phyloP scores from a whole-genome alignment of 2,329 filamentous ascomycete species.

The Daldinia sp. region DNA sequence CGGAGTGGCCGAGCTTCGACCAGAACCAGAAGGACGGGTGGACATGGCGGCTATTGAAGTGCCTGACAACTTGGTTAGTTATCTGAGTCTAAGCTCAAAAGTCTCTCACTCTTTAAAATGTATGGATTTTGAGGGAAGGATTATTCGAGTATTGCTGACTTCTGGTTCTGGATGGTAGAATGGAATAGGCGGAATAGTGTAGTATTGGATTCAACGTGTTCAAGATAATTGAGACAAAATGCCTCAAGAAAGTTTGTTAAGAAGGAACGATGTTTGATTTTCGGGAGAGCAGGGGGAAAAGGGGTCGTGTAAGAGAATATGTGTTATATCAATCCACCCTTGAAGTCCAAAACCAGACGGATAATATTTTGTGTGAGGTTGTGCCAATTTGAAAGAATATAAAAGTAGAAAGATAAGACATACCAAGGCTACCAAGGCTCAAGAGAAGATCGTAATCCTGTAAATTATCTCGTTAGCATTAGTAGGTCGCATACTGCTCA shows the following conservation, averaged over 20 bases:
- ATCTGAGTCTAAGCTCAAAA: background rate
- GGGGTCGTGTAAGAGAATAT: too few relatives aligned
- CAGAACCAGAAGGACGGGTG: slow-evolving; percentile 20
- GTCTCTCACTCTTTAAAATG: background rate
- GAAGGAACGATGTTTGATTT: too few relatives aligned
- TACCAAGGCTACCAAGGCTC: background rate
- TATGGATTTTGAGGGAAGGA: background rate
- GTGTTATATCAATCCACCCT: too few relatives aligned
- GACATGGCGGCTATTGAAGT: slow-evolving; percentile 25
- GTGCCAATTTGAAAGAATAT: background rate
- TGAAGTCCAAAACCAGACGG: background rate
- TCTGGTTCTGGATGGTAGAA: background rate
- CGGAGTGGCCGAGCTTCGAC: slow-evolving; percentile 19
- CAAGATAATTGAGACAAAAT: background rate
- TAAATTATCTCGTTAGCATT: background rate
- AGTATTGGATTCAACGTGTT: background rate
- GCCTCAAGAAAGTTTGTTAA: background rate
- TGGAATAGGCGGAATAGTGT: background rate
- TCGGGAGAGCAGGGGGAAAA: background rate
- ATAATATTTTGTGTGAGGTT: background rate
- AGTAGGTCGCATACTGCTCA: too few relatives aligned
- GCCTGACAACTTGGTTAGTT: slow-evolving; percentile 1
- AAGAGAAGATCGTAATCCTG: background rate
- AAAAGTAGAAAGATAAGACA: background rate
- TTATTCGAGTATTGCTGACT: background rate